Percentiles rank a stretch among this genome's conserved stretches.
These are phyloP conservation scores for Oryza glaberrima DNA, from an alignment of 176 grass and related monocot genomes.

Conservation along the genomic window DNA sequence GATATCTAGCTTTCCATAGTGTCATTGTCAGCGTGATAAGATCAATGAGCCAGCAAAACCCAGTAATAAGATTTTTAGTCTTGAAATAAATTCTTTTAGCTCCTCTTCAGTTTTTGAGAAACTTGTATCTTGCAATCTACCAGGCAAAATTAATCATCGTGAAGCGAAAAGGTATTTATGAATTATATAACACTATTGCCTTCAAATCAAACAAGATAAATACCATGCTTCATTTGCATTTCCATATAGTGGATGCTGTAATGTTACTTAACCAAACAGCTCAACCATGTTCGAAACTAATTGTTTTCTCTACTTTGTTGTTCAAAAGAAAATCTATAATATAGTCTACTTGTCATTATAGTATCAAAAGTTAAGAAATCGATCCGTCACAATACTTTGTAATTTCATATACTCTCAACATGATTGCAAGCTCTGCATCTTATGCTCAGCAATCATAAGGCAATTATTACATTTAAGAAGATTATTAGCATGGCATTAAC, in stretches of 20 bases:
- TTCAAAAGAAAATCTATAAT: background rate
- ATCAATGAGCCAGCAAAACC: conserved; percentile 13
- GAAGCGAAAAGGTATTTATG: background rate
- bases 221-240: conserved; percentile 16
- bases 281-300: conserved; percentile 6
- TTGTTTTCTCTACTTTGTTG: background rate
- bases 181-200: background rate
- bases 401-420: background rate
- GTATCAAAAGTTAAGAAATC: background rate
- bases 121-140: conserved; percentile 2
- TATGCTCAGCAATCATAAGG: background rate
- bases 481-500: conserved; percentile 5
- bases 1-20: conserved; percentile 26
- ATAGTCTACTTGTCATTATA: background rate
- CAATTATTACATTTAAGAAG: conserved; percentile 8
- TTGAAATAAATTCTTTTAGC: conserved; percentile 1
- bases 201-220: background rate
- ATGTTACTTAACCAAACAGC: background rate
- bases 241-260: background rate
- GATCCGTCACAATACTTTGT: conserved; percentile 5
- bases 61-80: background rate
- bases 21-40: background rate
- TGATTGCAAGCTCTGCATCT: conserved; percentile 10
- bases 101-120: background rate
- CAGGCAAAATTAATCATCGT: background rate